Percentiles rank a stretch among this genome's conserved stretches.
Evolutionary conservation across 306 rosid species (phyloP).

Genomic region (Cotoneaster glaucophyllus): DNA sequence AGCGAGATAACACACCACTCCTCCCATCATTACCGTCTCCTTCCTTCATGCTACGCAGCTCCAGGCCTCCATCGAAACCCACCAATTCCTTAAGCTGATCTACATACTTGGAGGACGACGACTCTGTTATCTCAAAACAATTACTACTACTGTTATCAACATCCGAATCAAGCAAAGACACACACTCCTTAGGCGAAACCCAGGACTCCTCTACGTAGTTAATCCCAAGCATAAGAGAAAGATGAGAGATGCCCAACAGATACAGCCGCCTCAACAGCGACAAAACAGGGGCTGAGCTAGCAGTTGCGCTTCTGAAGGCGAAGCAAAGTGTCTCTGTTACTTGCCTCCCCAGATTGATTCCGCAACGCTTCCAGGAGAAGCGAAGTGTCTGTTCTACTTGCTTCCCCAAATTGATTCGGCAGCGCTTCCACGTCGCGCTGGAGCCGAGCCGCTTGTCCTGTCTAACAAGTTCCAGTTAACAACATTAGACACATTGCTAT

Average conservation of each 20-base stretch:
- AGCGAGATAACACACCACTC: background rate
- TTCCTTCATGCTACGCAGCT: background rate
- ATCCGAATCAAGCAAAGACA: slow-evolving; percentile 51
- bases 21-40: slow-evolving; percentile 8
- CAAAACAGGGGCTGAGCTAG: slow-evolving; percentile 25
- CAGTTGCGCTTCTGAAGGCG: slow-evolving; percentile 64
- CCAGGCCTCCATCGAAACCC: slow-evolving; percentile 23
- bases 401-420: slow-evolving; percentile 59
- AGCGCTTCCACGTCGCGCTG: slow-evolving; percentile 60
- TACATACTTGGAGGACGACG: slow-evolving; percentile 39
- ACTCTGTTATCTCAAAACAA: slow-evolving; percentile 30
- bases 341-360: slow-evolving; percentile 47
- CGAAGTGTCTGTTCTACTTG: slow-evolving; percentile 37
- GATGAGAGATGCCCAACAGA: slow-evolving; percentile 31
- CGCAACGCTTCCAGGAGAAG: slow-evolving; percentile 46
- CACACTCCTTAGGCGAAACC: slow-evolving; percentile 26
- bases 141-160: slow-evolving; percentile 14
- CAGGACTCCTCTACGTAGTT: slow-evolving; percentile 11
- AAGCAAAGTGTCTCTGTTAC: slow-evolving; percentile 45
- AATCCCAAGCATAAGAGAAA: slow-evolving; percentile 34
- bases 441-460: slow-evolving; percentile 33
- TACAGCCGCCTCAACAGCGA: slow-evolving; percentile 25
- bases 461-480: slow-evolving; percentile 40
- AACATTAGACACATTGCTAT: background rate
- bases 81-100: slow-evolving; percentile 51